Conservation (phyloP, 148 eudicot genomes). For the Euryodendron excelsum region DNA sequence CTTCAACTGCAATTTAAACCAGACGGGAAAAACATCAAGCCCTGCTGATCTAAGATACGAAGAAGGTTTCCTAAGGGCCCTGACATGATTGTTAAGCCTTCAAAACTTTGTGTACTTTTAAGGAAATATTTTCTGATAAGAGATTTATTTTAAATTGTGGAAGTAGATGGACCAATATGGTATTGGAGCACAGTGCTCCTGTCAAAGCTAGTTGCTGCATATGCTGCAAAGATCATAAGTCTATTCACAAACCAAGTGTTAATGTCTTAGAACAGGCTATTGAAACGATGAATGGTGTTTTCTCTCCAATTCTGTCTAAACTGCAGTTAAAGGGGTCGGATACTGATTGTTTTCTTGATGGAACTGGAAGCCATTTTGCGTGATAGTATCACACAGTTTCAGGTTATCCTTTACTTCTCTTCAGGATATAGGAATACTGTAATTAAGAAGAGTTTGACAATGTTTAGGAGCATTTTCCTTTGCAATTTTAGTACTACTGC, state of each 20-base stretch:
- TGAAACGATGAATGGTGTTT: constrained; percentile 70
- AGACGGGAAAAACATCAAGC: constrained; percentile 77
- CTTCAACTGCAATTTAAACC: constrained; percentile 10
- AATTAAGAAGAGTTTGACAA: background rate
- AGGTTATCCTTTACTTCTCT: constrained; percentile 9
- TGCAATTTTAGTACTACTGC: background rate
- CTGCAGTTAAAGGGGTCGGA: constrained; percentile 91
- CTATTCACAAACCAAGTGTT: constrained; percentile 20
- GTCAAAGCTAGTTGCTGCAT: constrained; percentile 95
- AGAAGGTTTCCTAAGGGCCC: constrained; percentile 75
- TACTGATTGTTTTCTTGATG: constrained; percentile 96
- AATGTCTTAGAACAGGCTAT: constrained; percentile 52
- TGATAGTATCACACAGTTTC: constrained; percentile 21
- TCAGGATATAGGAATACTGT: background rate
- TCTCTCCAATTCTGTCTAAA: constrained; percentile 54
- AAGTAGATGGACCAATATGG: constrained; percentile 64
- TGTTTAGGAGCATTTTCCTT: background rate
- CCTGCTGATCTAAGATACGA: constrained; percentile 91
- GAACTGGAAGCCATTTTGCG: constrained; percentile 76
- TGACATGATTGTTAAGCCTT: constrained; percentile 63
- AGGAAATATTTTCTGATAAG: constrained; percentile 71
- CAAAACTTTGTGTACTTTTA: constrained; percentile 55
- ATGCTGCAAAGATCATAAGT: constrained; percentile 46
- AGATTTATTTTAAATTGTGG: constrained; percentile 67
- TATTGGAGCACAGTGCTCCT: constrained; percentile 74